Percentiles rank a stretch among this genome's conserved stretches.
Evolutionary conservation across 148 eudicot genomes (phyloP).

Genomic region (Pharnaceum exiguum): DNA sequence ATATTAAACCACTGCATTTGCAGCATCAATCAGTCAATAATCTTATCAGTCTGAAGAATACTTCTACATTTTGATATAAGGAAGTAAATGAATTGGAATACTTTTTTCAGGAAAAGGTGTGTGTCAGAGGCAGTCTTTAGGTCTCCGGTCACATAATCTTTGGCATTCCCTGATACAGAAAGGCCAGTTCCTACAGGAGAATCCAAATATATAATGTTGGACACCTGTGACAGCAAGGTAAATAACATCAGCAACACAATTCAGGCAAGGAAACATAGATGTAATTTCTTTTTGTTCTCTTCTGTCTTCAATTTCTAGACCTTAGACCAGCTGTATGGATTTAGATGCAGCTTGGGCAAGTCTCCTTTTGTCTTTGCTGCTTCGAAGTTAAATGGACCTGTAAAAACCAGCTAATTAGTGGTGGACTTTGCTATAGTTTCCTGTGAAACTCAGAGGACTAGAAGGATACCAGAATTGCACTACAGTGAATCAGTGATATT

Average conservation of each 20-base stretch:
- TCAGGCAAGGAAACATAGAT: background rate
- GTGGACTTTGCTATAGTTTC: too few relatives aligned
- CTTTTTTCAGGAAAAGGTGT: slow-evolving; percentile 31
- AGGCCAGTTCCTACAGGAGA: slow-evolving; percentile 35
- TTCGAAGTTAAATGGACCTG: slow-evolving; percentile 27
- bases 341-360: slow-evolving; percentile 26
- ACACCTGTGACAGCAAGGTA: slow-evolving; percentile 19
- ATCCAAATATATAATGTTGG: slow-evolving; percentile 39
- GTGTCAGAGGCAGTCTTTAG: slow-evolving; percentile 31
- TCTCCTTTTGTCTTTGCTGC: slow-evolving; percentile 16
- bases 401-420: background rate
- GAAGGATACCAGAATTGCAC: too few relatives aligned
- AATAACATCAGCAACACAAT: background rate
- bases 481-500: too few relatives aligned
- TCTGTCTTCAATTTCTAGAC: too few relatives aligned
- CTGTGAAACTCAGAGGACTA: background rate
- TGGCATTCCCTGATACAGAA: slow-evolving; percentile 26
- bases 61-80: too few relatives aligned
- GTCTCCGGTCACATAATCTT: slow-evolving; percentile 32
- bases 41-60: too few relatives aligned
- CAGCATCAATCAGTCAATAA: too few relatives aligned
- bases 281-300: background rate
- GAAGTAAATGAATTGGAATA: slow-evolving; percentile 5
- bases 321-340: slow-evolving; percentile 39
- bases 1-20: slow-evolving; percentile 28